Percentiles rank a stretch among this genome's conserved stretches.
Conservation (phyloP, 768 basidiomycete genomes). For the Lepiota brunneoincarnata region DNA sequence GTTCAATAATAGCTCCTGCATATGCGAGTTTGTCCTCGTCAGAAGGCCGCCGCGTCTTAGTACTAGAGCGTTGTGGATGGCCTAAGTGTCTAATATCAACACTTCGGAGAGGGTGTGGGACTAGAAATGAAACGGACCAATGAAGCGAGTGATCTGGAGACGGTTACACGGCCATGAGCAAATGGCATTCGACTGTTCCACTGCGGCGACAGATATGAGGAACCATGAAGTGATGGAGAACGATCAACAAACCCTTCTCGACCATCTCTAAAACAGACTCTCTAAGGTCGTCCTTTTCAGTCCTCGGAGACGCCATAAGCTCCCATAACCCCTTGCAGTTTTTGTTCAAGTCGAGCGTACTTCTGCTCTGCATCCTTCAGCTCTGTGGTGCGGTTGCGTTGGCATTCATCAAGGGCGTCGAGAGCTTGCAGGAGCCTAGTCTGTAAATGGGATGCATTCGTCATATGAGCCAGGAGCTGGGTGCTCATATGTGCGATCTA, state of each 20-base stretch:
- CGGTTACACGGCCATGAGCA: conserved; percentile 12
- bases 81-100: background rate
- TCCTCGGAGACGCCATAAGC: conserved; percentile 33
- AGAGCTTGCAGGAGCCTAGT: conserved; percentile 46
- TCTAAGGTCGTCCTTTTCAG: conserved; percentile 51
- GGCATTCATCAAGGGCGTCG: conserved; percentile 46
- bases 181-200: conserved; percentile 7
- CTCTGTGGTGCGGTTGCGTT: conserved; percentile 37
- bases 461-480: conserved; percentile 20
- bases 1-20: conserved; percentile 40
- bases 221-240: background rate
- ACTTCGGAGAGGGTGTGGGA: background rate
- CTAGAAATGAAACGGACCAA: conserved; percentile 1
- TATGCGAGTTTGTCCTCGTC: conserved; percentile 34
- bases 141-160: conserved; percentile 5
- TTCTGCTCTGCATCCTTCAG: conserved; percentile 29
- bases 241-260: conserved; percentile 51
- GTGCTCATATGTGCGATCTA: conserved; percentile 12
- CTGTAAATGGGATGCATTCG: conserved; percentile 41
- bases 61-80: background rate
- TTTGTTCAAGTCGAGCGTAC: conserved; percentile 31
- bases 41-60: background rate
- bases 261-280: conserved; percentile 51
- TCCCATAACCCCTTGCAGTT: conserved; percentile 33
- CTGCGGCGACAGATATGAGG: background rate